Evolutionary conservation across 2,329 filamentous ascomycete species (phyloP), one percentile per base, ranked within the genome.

Genomic region (Botrytis tulipae): DNA sequence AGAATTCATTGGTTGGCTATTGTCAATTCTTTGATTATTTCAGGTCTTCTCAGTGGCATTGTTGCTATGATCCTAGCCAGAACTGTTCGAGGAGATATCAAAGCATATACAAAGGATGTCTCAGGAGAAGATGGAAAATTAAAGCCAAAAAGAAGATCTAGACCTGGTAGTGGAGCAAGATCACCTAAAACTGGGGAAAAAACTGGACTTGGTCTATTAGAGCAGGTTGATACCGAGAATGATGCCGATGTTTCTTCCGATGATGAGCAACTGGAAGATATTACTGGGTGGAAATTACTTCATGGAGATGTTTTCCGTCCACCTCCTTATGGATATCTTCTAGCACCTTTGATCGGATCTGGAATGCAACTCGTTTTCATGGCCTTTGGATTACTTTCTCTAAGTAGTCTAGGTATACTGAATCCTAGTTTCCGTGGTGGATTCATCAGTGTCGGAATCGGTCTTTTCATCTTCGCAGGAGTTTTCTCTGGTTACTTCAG

Each of bases 361-460:
- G 94, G 94, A 60, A 94, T 92, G 86, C 94, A 97, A 83, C 86
- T 97, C 2, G 85, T 97, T 18, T 94, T 95, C 82, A 94, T 96
- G 91, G 88, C 90, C 1, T 83, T 90, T 57, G 92, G 93, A 1
- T 85, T 97, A 6, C 86, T 95, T 18, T 80, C 91, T 7, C 85
- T 95, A 40, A 93, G 92, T 80, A 92, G 92, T 73, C 82, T 96
- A 46, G 94, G 94, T 8, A 82, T 97, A 4, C 82, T 97, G 73
- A 97, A 97, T 79, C 94, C 94, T 3, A 94, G 92, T 81, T 96
- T 94, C 85, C 90, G 94, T n/a, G 94, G 94, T 74, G 93, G 94
- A 0, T 97, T 97, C 82, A 88, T 96, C 80, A 95, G 92, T 78
- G 93, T 96, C 59, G 93, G 92, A 10, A 86, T 95, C 40, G 93